phyloP scores from a whole-genome alignment of 1,284 basidiomycete genomes.

The Rhodotorula sp. region DNA sequence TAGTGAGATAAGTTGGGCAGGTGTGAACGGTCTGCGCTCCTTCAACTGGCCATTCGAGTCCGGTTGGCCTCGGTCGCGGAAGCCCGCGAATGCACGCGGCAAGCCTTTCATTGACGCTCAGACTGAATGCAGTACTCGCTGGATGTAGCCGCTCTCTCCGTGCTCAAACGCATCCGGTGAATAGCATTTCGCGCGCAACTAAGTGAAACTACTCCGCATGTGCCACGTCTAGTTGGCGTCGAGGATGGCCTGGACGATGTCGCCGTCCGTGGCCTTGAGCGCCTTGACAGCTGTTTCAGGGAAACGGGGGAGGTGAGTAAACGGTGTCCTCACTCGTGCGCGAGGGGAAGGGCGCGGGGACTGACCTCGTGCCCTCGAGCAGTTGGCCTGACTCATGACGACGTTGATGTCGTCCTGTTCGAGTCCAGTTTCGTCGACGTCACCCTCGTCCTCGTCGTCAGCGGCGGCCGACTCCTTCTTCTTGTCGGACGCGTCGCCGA shows the following conservation, averaged over 20 bases:
- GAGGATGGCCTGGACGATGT: slow-evolving; percentile 49
- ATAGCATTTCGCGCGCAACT: background rate
- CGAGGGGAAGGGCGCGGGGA: background rate
- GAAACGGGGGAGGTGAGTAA: background rate
- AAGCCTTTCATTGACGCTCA: too few relatives aligned
- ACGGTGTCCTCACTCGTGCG: background rate
- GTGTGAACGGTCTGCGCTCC: too few relatives aligned
- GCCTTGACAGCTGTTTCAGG: slow-evolving; percentile 64
- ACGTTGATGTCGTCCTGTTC: slow-evolving; percentile 94
- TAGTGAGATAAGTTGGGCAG: too few relatives aligned
- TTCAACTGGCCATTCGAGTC: too few relatives aligned
- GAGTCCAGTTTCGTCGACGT: slow-evolving; percentile 52
- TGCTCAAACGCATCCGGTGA: too few relatives aligned
- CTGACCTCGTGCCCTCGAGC: slow-evolving; percentile 69
- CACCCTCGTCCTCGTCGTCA: slow-evolving; percentile 46
- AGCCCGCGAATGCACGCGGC: too few relatives aligned
- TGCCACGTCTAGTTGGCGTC: slow-evolving; percentile 10
- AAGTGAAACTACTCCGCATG: background rate
- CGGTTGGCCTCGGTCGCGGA: too few relatives aligned
- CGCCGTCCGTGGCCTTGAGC: slow-evolving; percentile 82
- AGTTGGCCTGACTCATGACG: slow-evolving; percentile 71
- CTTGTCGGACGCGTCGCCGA: background rate
- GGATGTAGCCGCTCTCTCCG: too few relatives aligned
- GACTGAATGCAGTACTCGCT: too few relatives aligned
- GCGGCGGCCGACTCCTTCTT: slow-evolving; percentile 50